Conservation (phyloP, 2,329 filamentous ascomycete genomes). For the Ceratocystis variospora region DNA sequence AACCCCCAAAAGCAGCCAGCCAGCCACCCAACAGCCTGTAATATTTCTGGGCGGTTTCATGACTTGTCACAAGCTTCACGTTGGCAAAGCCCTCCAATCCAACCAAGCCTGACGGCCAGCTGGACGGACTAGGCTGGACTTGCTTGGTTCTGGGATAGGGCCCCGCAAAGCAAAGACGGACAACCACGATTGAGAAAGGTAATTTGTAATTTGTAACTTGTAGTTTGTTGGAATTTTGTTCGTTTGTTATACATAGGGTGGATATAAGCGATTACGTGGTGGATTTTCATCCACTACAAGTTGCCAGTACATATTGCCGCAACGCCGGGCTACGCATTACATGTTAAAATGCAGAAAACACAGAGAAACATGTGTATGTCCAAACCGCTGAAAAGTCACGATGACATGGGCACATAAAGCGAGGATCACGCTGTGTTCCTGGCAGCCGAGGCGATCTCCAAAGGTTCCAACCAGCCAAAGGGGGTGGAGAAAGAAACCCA, state of each 20-base stretch:
- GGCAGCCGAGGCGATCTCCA: not conserved
- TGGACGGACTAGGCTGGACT: too few species aligned
- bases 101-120: not conserved
- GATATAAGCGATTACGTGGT: not conserved
- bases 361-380: not conserved
- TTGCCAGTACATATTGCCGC: not conserved
- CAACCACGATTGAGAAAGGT: not conserved
- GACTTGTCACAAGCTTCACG: constrained; percentile 1
- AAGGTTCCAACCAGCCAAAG: not conserved
- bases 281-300: not conserved
- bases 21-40: not conserved
- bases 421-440: constrained; percentile 1
- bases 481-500: not conserved
- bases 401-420: constrained; percentile 1
- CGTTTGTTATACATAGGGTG: not conserved
- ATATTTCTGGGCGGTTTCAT: constrained; percentile 2
- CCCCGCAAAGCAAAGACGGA: too few species aligned
- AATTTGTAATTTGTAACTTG: not conserved
- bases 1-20: not conserved
- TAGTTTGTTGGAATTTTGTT: not conserved
- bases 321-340: not conserved
- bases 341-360: not conserved
- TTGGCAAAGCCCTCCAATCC: too few species aligned
- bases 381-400: not conserved
- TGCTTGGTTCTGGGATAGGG: too few species aligned